A percentile compares a stretch with the other conserved stretches of the same genome.
These are phyloP conservation scores for Rhododendron ovatum DNA, from an alignment of 148 eudicot species.

Conservation along the genomic window DNA sequence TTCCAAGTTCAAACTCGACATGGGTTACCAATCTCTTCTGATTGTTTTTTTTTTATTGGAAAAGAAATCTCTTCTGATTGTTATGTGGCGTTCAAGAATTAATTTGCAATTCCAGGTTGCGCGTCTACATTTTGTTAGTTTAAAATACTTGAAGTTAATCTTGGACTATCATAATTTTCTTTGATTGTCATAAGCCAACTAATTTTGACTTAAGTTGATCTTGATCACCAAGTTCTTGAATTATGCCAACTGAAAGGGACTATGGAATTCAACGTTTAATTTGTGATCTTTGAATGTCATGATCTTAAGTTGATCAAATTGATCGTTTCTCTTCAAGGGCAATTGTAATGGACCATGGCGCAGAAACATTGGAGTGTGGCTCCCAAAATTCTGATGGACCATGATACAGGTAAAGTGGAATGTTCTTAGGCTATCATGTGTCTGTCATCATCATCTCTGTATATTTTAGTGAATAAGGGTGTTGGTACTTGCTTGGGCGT, in stretches of 20 bases:
- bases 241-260: not conserved
- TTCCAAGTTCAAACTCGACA: not conserved
- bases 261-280: not conserved
- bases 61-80: not conserved
- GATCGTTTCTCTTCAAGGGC: not conserved
- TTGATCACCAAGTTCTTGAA: not conserved
- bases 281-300: not conserved
- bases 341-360: not conserved
- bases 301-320: not conserved
- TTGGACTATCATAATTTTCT: not conserved
- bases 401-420: not conserved
- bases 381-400: not conserved
- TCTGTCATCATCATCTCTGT: not conserved
- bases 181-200: not conserved
- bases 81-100: not conserved
- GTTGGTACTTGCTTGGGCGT: not conserved
- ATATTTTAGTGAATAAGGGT: not conserved
- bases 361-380: not conserved
- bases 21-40: not conserved
- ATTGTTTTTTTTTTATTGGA: too few relatives aligned
- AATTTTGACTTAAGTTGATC: not conserved
- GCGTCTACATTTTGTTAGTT: not conserved
- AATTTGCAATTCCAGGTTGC: not conserved
- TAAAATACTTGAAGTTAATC: not conserved
- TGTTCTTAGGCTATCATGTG: not conserved